phyloP scores from a whole-genome alignment of 2,329 filamentous ascomycete genomes.

The Calonectria hawksworthii region DNA sequence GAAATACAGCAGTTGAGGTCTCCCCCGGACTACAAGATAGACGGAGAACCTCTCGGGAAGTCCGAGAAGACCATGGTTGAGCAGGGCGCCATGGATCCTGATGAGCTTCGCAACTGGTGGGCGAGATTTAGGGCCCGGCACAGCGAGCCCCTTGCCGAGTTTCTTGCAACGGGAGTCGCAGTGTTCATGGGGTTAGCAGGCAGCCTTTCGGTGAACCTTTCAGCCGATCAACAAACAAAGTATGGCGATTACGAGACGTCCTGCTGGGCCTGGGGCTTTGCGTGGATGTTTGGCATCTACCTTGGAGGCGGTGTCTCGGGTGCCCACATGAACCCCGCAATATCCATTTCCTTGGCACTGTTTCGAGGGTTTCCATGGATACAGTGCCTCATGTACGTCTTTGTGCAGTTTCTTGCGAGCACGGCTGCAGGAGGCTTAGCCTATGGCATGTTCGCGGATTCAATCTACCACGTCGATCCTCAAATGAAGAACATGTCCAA shows the following conservation, averaged over 20 bases:
- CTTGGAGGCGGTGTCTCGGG: background rate
- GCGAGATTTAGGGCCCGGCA: background rate
- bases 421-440: background rate
- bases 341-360: background rate
- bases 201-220: background rate
- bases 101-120: background rate
- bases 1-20: background rate
- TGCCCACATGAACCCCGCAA: background rate
- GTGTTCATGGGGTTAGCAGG: background rate
- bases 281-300: background rate
- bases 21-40: background rate
- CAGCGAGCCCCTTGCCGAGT: background rate
- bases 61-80: background rate
- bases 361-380: background rate
- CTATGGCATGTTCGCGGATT: background rate
- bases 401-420: background rate
- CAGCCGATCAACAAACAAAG: background rate
- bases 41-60: background rate
- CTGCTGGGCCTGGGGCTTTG: background rate
- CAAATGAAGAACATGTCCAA: background rate
- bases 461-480: background rate
- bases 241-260: background rate
- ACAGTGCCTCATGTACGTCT: background rate
- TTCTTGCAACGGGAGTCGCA: background rate
- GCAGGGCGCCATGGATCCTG: background rate